phyloP scores from a whole-genome alignment of 2,329 filamentous ascomycete genomes.

The Esteya vermicola region DNA sequence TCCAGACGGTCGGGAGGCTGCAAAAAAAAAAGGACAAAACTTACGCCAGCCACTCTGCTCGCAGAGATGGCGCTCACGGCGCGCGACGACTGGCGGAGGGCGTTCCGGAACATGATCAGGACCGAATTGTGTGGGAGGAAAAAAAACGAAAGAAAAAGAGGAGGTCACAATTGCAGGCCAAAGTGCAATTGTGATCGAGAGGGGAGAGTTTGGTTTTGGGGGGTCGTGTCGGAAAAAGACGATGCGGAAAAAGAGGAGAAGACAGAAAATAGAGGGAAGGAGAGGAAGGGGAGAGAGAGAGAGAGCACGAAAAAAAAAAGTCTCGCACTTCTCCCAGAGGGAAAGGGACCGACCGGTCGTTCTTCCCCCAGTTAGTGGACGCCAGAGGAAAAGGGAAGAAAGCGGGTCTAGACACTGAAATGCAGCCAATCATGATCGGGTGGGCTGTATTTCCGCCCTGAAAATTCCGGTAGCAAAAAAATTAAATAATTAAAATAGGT shows the following conservation, averaged over 20 bases:
- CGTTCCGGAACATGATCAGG: slow-evolving; percentile 84
- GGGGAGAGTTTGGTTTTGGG: slow-evolving; percentile 2
- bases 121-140: slow-evolving; percentile 6
- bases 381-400: slow-evolving; percentile 2
- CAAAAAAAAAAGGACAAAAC: slow-evolving; percentile 28
- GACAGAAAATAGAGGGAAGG: slow-evolving; percentile 6
- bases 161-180: slow-evolving; percentile 44
- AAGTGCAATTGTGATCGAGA: slow-evolving; percentile 37
- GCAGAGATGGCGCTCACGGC: slow-evolving; percentile 89
- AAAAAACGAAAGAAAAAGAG: slow-evolving; percentile 34
- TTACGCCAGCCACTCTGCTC: slow-evolving; percentile 87
- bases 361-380: too few relatives aligned
- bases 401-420: slow-evolving; percentile 4
- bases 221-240: slow-evolving; percentile 7
- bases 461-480: slow-evolving; percentile 12
- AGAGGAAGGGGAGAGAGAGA: slow-evolving; percentile 8
- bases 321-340: slow-evolving; percentile 3
- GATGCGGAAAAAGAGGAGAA: slow-evolving; percentile 10
- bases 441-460: slow-evolving; percentile 10
- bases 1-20: too few relatives aligned
- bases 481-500: too few relatives aligned
- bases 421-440: slow-evolving; percentile 10
- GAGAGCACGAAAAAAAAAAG: slow-evolving; percentile 6
- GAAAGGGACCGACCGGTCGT: too few relatives aligned
- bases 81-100: slow-evolving; percentile 92